phyloP scores from a whole-genome alignment of 2,329 filamentous ascomycete genomes.

The Nemania sp. region DNA sequence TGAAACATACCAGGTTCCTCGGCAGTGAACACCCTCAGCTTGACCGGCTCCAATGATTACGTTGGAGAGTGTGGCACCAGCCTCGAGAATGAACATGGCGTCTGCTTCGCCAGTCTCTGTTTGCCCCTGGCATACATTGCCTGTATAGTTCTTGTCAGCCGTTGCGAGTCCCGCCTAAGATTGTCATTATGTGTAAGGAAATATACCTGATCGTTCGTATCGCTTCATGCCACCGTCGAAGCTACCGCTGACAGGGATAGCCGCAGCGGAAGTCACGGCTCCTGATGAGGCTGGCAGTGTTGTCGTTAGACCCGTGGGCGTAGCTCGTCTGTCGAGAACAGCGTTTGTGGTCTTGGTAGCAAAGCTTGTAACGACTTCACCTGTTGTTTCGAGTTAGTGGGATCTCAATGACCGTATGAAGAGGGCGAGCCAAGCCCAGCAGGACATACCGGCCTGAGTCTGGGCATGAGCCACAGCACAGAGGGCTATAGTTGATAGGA shows the following conservation, averaged over 20 bases:
- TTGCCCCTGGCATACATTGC: constrained; percentile 42
- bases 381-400: constrained; percentile 19
- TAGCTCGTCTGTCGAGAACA: constrained; percentile 20
- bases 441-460: constrained; percentile 13
- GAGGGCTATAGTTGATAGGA: constrained; percentile 27
- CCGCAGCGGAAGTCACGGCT: constrained; percentile 31
- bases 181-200: background rate
- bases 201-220: constrained; percentile 39
- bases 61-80: constrained; percentile 59
- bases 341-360: constrained; percentile 28
- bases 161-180: background rate
- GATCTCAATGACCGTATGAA: background rate
- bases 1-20: constrained; percentile 47
- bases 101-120: constrained; percentile 42
- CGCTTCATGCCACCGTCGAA: constrained; percentile 44
- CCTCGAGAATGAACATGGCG: constrained; percentile 47
- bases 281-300: constrained; percentile 30
- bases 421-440: background rate
- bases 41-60: constrained; percentile 61
- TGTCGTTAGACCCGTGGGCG: constrained; percentile 30
- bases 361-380: constrained; percentile 9
- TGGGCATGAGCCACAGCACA: constrained; percentile 24
- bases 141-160: constrained; percentile 18
- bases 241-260: constrained; percentile 38
- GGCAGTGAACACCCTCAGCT: constrained; percentile 60